Conservation (phyloP, 192 early-diverging fungal species). For the Podila horticola region DNA sequence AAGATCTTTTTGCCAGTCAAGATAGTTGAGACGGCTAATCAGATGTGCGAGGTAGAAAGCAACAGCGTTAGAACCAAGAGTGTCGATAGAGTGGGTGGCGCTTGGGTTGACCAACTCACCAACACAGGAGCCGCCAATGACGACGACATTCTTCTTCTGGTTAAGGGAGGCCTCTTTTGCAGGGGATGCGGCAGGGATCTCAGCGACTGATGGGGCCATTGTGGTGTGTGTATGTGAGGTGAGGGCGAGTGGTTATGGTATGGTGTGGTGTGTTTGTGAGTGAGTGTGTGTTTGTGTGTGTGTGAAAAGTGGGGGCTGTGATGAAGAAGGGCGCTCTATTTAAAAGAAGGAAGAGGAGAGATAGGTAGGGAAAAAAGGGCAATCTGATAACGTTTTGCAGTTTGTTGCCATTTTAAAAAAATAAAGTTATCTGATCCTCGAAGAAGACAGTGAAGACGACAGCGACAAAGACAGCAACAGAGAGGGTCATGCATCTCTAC, state of each 20-base stretch:
- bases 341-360: no score
- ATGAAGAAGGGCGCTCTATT: no score
- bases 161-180: background rate
- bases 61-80: background rate
- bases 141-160: slow-evolving; percentile 49
- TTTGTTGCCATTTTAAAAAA: background rate
- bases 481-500: background rate
- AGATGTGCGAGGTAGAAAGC: background rate
- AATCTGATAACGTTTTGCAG: background rate
- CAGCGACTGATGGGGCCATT: slow-evolving; percentile 20
- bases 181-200: background rate
- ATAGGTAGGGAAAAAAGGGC: no score
- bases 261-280: background rate
- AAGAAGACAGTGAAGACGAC: background rate
- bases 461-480: background rate
- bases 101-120: slow-evolving; percentile 26
- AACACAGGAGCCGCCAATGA: slow-evolving; percentile 63
- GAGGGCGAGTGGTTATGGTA: background rate
- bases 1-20: slow-evolving; percentile 42
- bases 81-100: background rate
- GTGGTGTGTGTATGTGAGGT: background rate
- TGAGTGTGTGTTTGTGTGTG: background rate
- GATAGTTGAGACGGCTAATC: slow-evolving; percentile 39
- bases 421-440: background rate
- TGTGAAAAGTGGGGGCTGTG: background rate